Evolutionary conservation across 441 rosid genomes (phyloP).

Genomic region (Bruguiera hainesii): DNA sequence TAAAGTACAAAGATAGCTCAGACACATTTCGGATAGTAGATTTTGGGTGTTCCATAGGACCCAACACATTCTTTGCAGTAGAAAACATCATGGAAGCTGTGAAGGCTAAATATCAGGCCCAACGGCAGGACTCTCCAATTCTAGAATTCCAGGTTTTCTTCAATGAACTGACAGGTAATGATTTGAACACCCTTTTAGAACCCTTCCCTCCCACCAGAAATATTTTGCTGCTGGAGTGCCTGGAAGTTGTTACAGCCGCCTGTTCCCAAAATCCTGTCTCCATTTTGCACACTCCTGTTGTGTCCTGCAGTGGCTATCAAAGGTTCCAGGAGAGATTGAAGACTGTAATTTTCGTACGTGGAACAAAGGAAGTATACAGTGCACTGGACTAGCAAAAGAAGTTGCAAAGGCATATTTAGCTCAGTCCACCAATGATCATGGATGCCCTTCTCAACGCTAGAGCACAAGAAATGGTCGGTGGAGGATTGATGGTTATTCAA

Average conservation of each 20-base stretch:
- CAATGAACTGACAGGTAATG: conserved; percentile 27
- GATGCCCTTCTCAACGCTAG: conserved; percentile 26
- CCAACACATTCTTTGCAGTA: conserved; percentile 8
- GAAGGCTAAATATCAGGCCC: neutral
- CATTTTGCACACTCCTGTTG: conserved; percentile 25
- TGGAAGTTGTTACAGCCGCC: conserved; percentile 23
- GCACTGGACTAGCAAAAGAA: conserved; percentile 18
- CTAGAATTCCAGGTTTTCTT: conserved; percentile 30
- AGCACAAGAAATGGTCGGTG: conserved; percentile 24
- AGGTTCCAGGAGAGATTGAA: conserved; percentile 20
- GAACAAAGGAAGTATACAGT: conserved; percentile 30
- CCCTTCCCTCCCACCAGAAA: conserved; percentile 13
- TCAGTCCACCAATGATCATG: conserved; percentile 26
- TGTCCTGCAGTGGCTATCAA: conserved; percentile 32
- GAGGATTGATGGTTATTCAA: conserved; percentile 21
- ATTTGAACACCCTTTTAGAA: conserved; percentile 37
- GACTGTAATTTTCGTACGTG: conserved; percentile 22
- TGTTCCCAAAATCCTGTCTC: conserved; percentile 25
- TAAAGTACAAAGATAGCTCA: neutral
- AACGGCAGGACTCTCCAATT: neutral
- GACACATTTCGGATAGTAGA: conserved; percentile 9
- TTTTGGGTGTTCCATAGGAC: conserved; percentile 14
- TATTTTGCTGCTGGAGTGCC: conserved; percentile 29
- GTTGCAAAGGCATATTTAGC: conserved; percentile 21
- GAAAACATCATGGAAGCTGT: conserved; percentile 9